A percentile compares a stretch with the other conserved stretches of the same genome.
phyloP scores from a whole-genome alignment of 208 protist species.

The Ichthyophonus hoferi region DNA sequence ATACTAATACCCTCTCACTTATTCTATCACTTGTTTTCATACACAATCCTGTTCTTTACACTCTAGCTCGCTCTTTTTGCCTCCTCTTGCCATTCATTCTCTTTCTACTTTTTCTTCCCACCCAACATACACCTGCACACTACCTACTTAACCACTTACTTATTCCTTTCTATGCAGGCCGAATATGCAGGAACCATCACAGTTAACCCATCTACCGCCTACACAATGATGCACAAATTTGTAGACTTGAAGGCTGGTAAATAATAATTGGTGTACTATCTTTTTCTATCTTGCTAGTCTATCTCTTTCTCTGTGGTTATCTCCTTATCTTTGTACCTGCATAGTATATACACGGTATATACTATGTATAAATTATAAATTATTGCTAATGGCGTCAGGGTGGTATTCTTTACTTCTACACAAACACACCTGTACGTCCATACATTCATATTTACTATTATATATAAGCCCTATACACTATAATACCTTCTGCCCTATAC shows the following conservation, averaged over 20 bases:
- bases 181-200: conserved; percentile 83
- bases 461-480: not conserved
- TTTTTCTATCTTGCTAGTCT: not conserved
- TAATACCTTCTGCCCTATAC: not conserved
- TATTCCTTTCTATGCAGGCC: not conserved
- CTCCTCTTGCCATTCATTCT: too few relatives aligned
- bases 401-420: conserved; percentile 32
- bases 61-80: too few relatives aligned
- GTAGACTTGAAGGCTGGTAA: conserved; percentile 77
- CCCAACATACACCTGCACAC: too few relatives aligned
- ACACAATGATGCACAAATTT: conserved; percentile 86
- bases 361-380: not conserved
- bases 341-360: not conserved
- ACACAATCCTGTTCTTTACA: too few relatives aligned
- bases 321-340: not conserved
- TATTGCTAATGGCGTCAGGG: too few relatives aligned
- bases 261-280: not conserved
- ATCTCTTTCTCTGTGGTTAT: not conserved
- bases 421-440: too few relatives aligned
- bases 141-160: too few relatives aligned
- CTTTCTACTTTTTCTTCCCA: too few relatives aligned
- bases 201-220: conserved; percentile 87
- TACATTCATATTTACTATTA: too few relatives aligned
- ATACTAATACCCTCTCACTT: not conserved
- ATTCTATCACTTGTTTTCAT: not conserved